Percentiles rank a stretch among this genome's conserved stretches.
Evolutionary conservation across 2,329 filamentous ascomycete genomes (phyloP).

Genomic region (Thelonectria discophora): DNA sequence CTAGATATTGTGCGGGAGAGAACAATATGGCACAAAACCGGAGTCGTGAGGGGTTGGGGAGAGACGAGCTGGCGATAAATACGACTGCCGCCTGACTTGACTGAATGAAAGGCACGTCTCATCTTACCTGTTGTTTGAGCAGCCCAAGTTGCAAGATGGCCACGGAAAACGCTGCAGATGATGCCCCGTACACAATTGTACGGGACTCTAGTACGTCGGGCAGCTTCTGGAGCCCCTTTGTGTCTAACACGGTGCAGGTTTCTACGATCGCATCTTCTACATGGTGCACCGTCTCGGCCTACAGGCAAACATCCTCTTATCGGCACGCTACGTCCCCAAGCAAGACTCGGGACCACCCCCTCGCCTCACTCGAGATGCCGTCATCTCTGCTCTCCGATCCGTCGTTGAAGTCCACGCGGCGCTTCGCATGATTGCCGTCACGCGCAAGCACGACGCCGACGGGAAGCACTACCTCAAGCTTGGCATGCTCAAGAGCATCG

Average conservation of each 20-base stretch:
- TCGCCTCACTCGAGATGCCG: constrained; percentile 1
- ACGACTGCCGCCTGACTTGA: too few relatives aligned
- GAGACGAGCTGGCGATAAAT: too few relatives aligned
- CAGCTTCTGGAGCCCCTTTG: too few relatives aligned
- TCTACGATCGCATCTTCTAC: constrained; percentile 24
- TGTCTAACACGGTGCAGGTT: constrained; percentile 8
- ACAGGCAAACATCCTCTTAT: constrained; percentile 36
- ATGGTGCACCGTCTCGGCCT: constrained; percentile 34
- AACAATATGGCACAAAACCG: too few relatives aligned
- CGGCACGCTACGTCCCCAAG: constrained; percentile 28
- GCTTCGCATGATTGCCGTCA: constrained; percentile 28
- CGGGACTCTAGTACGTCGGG: constrained; percentile 21
- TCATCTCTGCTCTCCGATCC: constrained; percentile 30
- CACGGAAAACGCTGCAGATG: not conserved
- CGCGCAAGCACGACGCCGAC: constrained; percentile 10
- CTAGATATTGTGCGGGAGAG: too few relatives aligned
- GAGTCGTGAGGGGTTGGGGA: too few relatives aligned
- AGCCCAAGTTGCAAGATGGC: constrained; percentile 3
- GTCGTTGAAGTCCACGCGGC: constrained; percentile 30
- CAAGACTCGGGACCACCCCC: not conserved
- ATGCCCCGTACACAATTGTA: constrained; percentile 15
- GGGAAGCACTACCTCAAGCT: constrained; percentile 20
- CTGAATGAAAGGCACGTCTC: not conserved
- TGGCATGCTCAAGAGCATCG: constrained; percentile 16
- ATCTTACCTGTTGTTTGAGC: not conserved